Evolutionary conservation across 1,284 basidiomycete species (phyloP), one percentile per base, ranked within the genome.

Genomic region (Lignosus rhinocerotis): DNA sequence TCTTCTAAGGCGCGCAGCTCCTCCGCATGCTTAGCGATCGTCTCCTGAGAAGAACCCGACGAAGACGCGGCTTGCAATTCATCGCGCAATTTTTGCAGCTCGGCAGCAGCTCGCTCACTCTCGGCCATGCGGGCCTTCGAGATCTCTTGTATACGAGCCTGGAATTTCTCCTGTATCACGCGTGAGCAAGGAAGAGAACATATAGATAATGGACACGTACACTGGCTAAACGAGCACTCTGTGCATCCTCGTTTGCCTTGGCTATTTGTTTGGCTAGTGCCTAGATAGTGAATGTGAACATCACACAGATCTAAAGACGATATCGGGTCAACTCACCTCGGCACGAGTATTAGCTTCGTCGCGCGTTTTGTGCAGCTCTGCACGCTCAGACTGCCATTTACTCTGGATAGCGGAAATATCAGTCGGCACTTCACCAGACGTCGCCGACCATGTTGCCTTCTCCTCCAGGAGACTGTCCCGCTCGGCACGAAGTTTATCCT

Each of bases 401-500:
- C 60, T 65, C 53, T 74, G 78, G 44, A 71, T 66, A 25, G 74
- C 73, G 19, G 73, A 62, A 2, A 70, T 58, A 19, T 73, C 66
- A 3, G 73, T 66, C 11, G 72, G 67, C 3, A 69, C 55, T 7
- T 61, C 62, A 9, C 31, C 57, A n/a, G 62, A 42, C 11, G 72
- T 39, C 36, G 66, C 64, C 79, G 66, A 65, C 80, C 77, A 82
- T 8, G 75, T 68, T 43, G 80, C 78, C 67, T 84, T 90, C 66
- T 90, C 88, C 1, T 77, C 77, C 25, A 85, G 71, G 3, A 90
- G 71, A 50, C 74, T 76, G 63, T 90, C 87, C 33, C 83, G 77
- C 67, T 91, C 88, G 36, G 78, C 77, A 33, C 74, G 78, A n/a
- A 90, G 69, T 36, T 77, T 64, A 51, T 79, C 73, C 88, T 90